Evolutionary conservation across 2,329 filamentous ascomycete species (phyloP).

Genomic region (Fusarium pseudocircinatum): DNA sequence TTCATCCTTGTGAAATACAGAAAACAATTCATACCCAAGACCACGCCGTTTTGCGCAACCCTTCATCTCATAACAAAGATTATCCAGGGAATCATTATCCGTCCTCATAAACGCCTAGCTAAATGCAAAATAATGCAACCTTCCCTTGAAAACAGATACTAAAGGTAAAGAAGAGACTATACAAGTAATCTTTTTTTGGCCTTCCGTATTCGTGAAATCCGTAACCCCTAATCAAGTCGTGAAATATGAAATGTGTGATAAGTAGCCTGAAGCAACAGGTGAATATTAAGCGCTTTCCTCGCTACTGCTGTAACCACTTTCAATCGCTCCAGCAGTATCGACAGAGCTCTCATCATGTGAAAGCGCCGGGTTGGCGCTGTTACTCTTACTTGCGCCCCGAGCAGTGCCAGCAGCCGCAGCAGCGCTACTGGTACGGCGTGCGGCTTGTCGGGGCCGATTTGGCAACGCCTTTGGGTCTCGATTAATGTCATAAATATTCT

Average conservation of each 20-base stretch:
- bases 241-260: background rate
- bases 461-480: conserved; percentile 30
- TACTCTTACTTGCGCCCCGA: conserved; percentile 46
- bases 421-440: conserved; percentile 45
- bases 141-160: conserved; percentile 7
- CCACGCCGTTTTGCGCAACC: background rate
- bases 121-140: conserved; percentile 30
- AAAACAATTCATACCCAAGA: conserved; percentile 1
- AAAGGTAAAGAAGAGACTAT: background rate
- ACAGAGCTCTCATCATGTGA: conserved; percentile 49
- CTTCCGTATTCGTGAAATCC: background rate
- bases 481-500: conserved; percentile 46
- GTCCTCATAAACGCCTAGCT: conserved; percentile 38
- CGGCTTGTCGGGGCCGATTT: conserved; percentile 22
- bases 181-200: background rate
- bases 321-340: conserved; percentile 53
- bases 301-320: conserved; percentile 52
- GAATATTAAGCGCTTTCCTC: conserved; percentile 42
- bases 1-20: background rate
- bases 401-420: conserved; percentile 47
- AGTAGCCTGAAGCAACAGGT: background rate
- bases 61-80: conserved; percentile 1
- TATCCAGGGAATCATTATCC: conserved; percentile 27
- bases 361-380: conserved; percentile 40
- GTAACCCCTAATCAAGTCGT: background rate